phyloP scores from a whole-genome alignment of 306 rosid species.

The Glycine tomentella region DNA sequence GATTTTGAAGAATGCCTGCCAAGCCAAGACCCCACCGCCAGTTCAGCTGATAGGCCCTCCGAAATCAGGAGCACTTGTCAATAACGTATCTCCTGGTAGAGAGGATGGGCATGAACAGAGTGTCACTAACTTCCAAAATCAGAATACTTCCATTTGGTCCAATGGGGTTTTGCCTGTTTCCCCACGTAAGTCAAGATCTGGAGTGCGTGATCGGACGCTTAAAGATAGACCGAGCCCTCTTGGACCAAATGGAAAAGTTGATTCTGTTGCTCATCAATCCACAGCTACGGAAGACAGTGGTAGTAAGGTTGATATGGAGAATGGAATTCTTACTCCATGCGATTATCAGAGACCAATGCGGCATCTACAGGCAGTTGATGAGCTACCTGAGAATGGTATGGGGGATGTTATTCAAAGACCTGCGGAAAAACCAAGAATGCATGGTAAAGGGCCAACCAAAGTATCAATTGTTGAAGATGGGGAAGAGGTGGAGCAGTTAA shows the following conservation, averaged over 20 bases:
- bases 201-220: constrained; percentile 77
- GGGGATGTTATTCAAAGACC: constrained; percentile 56
- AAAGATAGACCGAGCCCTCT: constrained; percentile 94
- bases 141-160: constrained; percentile 68
- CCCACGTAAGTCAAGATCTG: constrained; percentile 76
- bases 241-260: constrained; percentile 91
- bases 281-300: constrained; percentile 69
- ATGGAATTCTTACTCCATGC: constrained; percentile 71
- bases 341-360: constrained; percentile 84
- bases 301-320: constrained; percentile 69
- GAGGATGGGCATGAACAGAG: constrained; percentile 78
- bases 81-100: constrained; percentile 63
- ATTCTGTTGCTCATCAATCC: constrained; percentile 59
- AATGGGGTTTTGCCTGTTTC: constrained; percentile 85
- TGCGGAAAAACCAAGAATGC: constrained; percentile 62
- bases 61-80: constrained; percentile 62
- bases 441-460: constrained; percentile 53
- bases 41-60: constrained; percentile 53
- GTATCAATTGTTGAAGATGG: constrained; percentile 63
- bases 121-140: constrained; percentile 61
- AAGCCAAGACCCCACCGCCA: constrained; percentile 81
- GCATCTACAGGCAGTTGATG: constrained; percentile 82
- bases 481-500: constrained; percentile 72
- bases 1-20: constrained; percentile 87
- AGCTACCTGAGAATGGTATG: constrained; percentile 69